Evolutionary conservation across 1,284 basidiomycete species (phyloP), one percentile per base, ranked within the genome.

Genomic region (Phenoliferia sp.): DNA sequence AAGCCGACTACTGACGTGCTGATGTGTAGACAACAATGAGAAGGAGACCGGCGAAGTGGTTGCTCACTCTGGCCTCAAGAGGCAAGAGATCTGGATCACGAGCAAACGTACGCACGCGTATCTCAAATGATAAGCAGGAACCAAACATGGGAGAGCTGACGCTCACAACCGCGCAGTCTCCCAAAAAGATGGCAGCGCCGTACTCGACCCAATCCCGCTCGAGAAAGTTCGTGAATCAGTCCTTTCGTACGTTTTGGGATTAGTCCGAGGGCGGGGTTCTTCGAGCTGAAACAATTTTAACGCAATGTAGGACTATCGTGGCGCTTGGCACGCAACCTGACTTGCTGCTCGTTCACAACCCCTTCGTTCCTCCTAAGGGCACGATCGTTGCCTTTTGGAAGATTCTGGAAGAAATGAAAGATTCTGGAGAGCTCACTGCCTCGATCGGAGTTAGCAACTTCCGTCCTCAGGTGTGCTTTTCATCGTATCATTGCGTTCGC

Each of bases 381-480:
- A 62, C 65, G 32, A 61, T 76, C 26, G 59, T 73, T 32, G 65
- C 69, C 28, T 72, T 74, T 29, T 76, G 74, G 74, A 63, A 67
- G 33, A 66, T 73, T 22, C 65, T 76, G 35, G 75, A 76, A 61
- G 56, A 67, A 22, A 64, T 75, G 64, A 75, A 74, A 64, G 74
- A 75, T 33, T 55, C 67, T 32, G 75, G 74, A 28, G 67, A 72
- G 64, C 63, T 76, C 15, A 72, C 70, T 22, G 67, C 69, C 0
- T 63, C 60, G 29, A 60, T 76, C 28, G 75, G 75, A 29, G 70
- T 75, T 12, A 28, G 68, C 59, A 76, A 76, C 67, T 76, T 74
- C 67, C 67, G 73, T 12, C 71, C 69, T n/a, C 69, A 71, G 32
- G 39, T 32, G 15, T 31, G 39, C n/a, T n/a, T n/a, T n/a, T n/a